Evolutionary conservation across 495 filamentous ascomycete species (phyloP).

Genomic region (Penicillium odoratum): DNA sequence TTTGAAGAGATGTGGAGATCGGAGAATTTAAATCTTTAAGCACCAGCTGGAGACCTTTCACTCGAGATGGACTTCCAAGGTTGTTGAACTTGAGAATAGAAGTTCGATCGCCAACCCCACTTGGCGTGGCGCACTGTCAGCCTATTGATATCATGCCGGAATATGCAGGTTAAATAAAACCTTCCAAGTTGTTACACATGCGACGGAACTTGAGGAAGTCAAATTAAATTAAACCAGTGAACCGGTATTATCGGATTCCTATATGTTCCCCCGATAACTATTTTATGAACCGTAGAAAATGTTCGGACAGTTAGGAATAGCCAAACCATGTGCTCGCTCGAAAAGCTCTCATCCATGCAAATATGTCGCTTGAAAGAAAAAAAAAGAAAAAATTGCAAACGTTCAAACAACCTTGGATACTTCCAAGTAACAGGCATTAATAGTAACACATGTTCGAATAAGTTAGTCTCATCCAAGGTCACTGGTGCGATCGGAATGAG

Average conservation of each 20-base stretch:
- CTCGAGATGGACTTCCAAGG: neutral
- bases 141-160: constrained; percentile 9
- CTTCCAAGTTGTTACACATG: too few species aligned
- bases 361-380: constrained; percentile 19
- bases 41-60: too few species aligned
- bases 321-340: constrained; percentile 14
- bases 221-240: constrained; percentile 10
- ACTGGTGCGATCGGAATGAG: neutral
- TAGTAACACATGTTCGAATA: constrained; percentile 18
- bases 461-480: neutral
- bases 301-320: constrained; percentile 1
- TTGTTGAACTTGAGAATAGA: neutral
- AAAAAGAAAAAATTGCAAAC: constrained; percentile 8
- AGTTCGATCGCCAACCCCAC: constrained; percentile 22
- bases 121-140: constrained; percentile 24
- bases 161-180: too few species aligned
- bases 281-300: constrained; percentile 18
- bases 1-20: neutral
- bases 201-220: too few species aligned
- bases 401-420: neutral
- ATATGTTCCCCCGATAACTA: constrained; percentile 2
- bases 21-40: neutral
- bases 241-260: constrained; percentile 23
- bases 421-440: constrained; percentile 10
- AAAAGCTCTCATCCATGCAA: constrained; percentile 28